Conservation (phyloP, 2,329 filamentous ascomycete genomes). For the Diaporthe humulicola region DNA sequence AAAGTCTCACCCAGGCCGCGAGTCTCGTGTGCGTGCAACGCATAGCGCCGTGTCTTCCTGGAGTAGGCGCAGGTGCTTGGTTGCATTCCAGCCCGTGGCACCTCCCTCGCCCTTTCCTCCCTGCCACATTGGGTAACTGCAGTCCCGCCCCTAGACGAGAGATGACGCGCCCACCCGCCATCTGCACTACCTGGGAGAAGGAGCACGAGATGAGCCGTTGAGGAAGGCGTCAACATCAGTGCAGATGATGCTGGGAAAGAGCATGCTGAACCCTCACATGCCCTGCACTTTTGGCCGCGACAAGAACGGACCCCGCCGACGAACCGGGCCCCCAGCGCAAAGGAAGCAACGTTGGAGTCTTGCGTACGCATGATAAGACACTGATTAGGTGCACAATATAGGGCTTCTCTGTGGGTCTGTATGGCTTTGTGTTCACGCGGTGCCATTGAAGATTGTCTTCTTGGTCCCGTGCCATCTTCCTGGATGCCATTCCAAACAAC, state of each 20-base stretch:
- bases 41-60: background rate
- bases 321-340: background rate
- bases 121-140: constrained; percentile 2
- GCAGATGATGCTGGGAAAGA: constrained; percentile 22
- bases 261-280: constrained; percentile 19
- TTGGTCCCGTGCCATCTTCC: constrained; percentile 22
- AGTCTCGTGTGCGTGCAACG: constrained; percentile 14
- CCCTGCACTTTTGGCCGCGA: background rate
- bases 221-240: background rate
- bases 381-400: no score
- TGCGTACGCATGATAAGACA: constrained; percentile 1
- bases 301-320: background rate
- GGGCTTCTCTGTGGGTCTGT: background rate
- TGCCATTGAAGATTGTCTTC: background rate
- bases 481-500: background rate
- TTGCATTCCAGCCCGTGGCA: constrained; percentile 40
- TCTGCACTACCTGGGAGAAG: background rate
- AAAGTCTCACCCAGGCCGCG: background rate
- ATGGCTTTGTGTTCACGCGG: constrained; percentile 22
- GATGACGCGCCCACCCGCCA: constrained; percentile 12
- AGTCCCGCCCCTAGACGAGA: background rate
- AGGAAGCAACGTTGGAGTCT: constrained; percentile 5
- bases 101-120: constrained; percentile 25
- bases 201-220: background rate
- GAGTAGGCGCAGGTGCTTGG: background rate